phyloP scores from a whole-genome alignment of 805 yeast species.

The Sugiyamaella chiloensis region DNA sequence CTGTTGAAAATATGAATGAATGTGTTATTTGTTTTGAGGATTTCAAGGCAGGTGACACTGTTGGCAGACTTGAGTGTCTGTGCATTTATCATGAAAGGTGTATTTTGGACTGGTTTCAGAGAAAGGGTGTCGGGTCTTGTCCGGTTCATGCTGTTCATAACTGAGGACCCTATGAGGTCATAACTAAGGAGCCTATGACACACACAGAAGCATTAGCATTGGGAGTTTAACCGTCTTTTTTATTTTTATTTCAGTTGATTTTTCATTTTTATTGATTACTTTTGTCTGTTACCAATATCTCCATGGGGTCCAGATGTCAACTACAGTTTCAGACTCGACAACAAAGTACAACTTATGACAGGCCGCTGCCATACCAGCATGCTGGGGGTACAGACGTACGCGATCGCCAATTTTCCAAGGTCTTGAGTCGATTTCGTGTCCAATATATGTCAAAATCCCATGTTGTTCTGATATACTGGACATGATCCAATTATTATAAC shows the following conservation, averaged over 20 bases:
- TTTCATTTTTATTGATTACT: background rate
- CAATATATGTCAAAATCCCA: constrained; percentile 51
- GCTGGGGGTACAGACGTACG: constrained; percentile 60
- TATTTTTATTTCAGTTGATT: background rate
- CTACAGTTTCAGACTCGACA: constrained; percentile 48
- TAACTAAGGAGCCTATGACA: no score
- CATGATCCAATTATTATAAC: constrained; percentile 55
- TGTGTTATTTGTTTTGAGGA: constrained; percentile 95
- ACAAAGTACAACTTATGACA: constrained; percentile 54
- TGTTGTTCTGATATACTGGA: constrained; percentile 74
- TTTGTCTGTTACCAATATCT: constrained; percentile 47
- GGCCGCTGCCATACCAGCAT: constrained; percentile 66
- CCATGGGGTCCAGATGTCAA: constrained; percentile 67
- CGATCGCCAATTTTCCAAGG: constrained; percentile 44
- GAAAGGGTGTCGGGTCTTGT: constrained; percentile 81
- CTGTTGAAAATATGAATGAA: constrained; percentile 47
- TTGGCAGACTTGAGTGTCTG: constrained; percentile 88
- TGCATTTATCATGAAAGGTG: constrained; percentile 93
- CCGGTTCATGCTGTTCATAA: constrained; percentile 72
- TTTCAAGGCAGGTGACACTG: constrained; percentile 77
- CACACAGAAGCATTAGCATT: no score
- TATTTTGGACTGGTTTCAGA: constrained; percentile 85
- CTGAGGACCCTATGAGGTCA: no score
- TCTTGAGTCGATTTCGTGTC: constrained; percentile 10
- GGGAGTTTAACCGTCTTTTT: background rate